Evolutionary conservation across 768 basidiomycete species (phyloP), one percentile per base, ranked within the genome.

Genomic region (Psilocybe sp.): DNA sequence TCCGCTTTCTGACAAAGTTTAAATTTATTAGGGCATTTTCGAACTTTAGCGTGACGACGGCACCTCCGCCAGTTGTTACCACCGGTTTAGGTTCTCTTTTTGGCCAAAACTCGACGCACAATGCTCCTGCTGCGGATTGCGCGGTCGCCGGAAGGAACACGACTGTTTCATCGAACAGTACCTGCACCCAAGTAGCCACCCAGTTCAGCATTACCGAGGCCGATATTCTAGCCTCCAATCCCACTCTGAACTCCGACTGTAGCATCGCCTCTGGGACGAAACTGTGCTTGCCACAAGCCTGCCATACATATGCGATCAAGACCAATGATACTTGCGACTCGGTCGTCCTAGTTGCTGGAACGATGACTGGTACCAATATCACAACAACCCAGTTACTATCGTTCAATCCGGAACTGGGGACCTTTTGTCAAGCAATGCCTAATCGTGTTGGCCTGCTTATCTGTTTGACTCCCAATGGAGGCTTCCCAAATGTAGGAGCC

Each of bases 61-160:
- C 47, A 9, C 39, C 49, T 38, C 20, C 46, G 13, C 46, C 46
- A 4, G 18, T 32, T 7, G 46, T 38, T 15, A 47, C 46, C 31
- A 40, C 28, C 14, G 46, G 46, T 3, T 36, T 36, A n/a, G 37
- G 36, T 14, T 38, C 46, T 4, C 23, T 47, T 13, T 18, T 39
- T 12, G 23, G 12, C 28, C 46, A 14, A 38, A 36, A 13, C 38
- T 38, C 12, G 38, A 47, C 32, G 6, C 40, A 11, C 39, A 47
- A 19, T 44, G 47, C 32, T 47, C 52, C 12, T 18, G 16, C 50
- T 20, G 53, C 55, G 14, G 61, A 60, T 40, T 50, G 56, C 6
- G 15, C 61, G n/a, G 38, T 11, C 13, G 62, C 60, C 8, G 55
- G 55, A 41, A 64, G 61, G 38, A 51, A 61, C 51, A 57, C 62